Conservation (phyloP, 2,329 filamentous ascomycete genomes). For the Ceratocystis colombiana region DNA sequence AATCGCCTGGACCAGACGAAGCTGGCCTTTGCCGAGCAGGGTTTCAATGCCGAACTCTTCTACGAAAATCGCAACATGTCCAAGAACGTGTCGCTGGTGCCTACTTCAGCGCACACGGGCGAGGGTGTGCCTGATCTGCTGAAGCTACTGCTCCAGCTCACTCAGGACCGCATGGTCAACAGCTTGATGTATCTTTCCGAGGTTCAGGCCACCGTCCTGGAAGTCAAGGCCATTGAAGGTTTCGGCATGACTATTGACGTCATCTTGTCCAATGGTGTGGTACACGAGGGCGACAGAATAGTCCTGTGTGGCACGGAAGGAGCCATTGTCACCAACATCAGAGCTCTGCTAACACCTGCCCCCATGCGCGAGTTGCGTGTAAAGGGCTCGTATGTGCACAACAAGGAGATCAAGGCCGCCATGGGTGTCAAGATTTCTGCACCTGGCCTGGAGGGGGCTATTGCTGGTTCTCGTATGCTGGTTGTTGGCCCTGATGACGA, state of each 20-base stretch:
- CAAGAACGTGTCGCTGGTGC: conserved; percentile 86
- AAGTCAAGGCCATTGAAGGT: conserved; percentile 98
- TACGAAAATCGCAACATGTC: conserved; percentile 98
- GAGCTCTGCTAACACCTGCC: conserved; percentile 85
- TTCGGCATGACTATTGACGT: conserved; percentile 98
- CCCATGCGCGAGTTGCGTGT: conserved; percentile 88
- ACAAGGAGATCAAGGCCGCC: conserved; percentile 97
- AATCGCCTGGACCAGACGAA: conserved; percentile 86
- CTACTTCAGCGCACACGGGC: conserved; percentile 95
- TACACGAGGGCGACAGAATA: conserved; percentile 87
- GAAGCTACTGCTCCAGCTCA: conserved; percentile 83
- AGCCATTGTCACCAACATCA: conserved; percentile 86
- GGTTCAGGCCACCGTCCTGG: conserved; percentile 92
- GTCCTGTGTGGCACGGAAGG: conserved; percentile 96
- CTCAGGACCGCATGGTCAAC: conserved; percentile 94
- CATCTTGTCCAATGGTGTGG: conserved; percentile 87
- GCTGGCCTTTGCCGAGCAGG: conserved; percentile 87
- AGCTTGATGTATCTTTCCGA: conserved; percentile 98
- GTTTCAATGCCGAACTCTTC: conserved; percentile 94
- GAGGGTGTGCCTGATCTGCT: conserved; percentile 98
- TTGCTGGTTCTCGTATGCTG: conserved; percentile 87
- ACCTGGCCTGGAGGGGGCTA: conserved; percentile 88
- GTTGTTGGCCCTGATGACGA: conserved; percentile 93
- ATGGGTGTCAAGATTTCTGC: conserved; percentile 98
- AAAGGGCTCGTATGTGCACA: conserved; percentile 94